Evolutionary conservation across 2,329 filamentous ascomycete species (phyloP), one percentile per base, ranked within the genome.

Genomic region (Cytospora schulzeri): DNA sequence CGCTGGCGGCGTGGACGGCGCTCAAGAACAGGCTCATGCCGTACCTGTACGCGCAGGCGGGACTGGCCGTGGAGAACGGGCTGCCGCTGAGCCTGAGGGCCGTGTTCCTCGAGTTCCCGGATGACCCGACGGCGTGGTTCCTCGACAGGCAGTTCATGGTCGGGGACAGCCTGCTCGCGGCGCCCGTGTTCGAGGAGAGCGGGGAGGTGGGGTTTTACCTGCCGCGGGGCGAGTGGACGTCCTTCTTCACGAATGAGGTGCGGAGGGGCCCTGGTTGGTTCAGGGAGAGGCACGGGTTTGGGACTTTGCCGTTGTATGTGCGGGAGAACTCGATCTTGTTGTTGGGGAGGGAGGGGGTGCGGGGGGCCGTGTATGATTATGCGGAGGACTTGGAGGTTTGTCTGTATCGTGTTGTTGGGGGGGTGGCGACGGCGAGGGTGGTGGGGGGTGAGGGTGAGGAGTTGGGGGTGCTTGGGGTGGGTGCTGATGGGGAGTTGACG

Each of bases 61-160:
- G 74, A 24, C 48, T 55, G 35, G 64, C 68, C 15, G 59, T 68
- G 6, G 55, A 66, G n/a, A 62, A 31, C 6, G 69, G 70, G 1
- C 22, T 71, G 2, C 73, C 73, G 24, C 63, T 74, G 22, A 81
- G 83, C 69, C 84, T 91, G 68, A 77, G 89, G 45, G 83, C 89
- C 24, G 83, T 89, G 73, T 87, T 87, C 64, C 78, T 91, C 35
- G 89, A 92, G 75, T 92, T 91, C 70, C 88, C 88, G 1, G 81
- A 87, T 2, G 90, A 92, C 70, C 82, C 83, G n/a, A 90, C 86
- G 5, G 79, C 84, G 0, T 91, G 88, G 84, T 81, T 79, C 59
- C 79, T 90, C 54, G 89, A 92, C 73, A 83, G 86, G 35, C 87
- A 91, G 73, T 92, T 91, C 75, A 89, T 92, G 85, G 78, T 92